Conservation (phyloP, 345 rosid genomes). For the Populus nigra region DNA sequence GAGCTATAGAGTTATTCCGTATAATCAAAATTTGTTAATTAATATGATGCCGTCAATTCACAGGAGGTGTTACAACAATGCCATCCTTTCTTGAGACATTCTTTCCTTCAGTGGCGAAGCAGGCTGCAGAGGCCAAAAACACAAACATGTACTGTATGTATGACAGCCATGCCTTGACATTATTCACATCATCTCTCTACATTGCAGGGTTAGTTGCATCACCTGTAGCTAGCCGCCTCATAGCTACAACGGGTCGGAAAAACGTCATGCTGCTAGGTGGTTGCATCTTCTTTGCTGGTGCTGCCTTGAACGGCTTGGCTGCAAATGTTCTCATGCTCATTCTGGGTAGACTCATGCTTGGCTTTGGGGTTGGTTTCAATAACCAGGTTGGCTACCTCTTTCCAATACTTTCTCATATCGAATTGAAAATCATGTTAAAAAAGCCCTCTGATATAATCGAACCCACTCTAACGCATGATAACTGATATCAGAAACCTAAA, state of each 20-base stretch:
- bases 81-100: conserved; percentile 72
- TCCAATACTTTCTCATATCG: neutral
- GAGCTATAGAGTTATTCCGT: too few species aligned
- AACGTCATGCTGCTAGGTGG: conserved; percentile 72
- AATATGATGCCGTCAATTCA: neutral
- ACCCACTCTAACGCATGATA: too few species aligned
- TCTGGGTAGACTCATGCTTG: conserved; percentile 74
- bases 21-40: too few species aligned
- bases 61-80: conserved; percentile 92
- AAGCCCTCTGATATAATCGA: too few species aligned
- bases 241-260: conserved; percentile 51
- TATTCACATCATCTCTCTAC: conserved; percentile 77
- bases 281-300: conserved; percentile 65
- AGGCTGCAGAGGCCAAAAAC: conserved; percentile 44
- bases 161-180: conserved; percentile 59
- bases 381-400: conserved; percentile 49
- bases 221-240: conserved; percentile 67
- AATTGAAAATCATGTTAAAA: too few species aligned
- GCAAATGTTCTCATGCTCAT: conserved; percentile 57
- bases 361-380: conserved; percentile 89
- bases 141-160: conserved; percentile 58
- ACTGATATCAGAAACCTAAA: too few species aligned
- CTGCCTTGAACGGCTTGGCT: conserved; percentile 69
- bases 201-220: conserved; percentile 68
- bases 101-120: conserved; percentile 61